Conservation (phyloP, 2,329 filamentous ascomycete species). For the Fusarium sp. region DNA sequence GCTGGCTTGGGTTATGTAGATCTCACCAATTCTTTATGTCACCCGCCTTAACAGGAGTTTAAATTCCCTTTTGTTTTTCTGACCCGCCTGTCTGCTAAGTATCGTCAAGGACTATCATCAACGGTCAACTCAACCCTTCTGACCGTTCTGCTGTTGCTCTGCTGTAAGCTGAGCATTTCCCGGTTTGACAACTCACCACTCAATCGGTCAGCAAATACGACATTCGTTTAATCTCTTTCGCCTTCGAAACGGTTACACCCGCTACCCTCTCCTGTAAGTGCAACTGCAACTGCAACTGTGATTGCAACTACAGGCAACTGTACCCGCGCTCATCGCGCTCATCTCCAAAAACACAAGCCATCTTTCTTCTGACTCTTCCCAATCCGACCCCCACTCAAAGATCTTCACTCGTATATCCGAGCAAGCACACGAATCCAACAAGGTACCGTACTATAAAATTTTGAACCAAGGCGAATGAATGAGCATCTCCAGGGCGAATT, state of each 20-base stretch:
- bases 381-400: slow-evolving; percentile 13
- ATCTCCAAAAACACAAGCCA: not conserved
- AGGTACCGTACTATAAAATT: slow-evolving; percentile 14
- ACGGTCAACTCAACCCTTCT: not conserved
- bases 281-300: slow-evolving; percentile 4
- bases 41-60: no score
- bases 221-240: slow-evolving; percentile 1
- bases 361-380: not conserved
- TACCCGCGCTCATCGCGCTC: slow-evolving; percentile 11
- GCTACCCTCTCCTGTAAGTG: slow-evolving; percentile 3
- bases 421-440: slow-evolving; percentile 22
- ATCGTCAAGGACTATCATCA: not conserved
- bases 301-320: slow-evolving; percentile 11
- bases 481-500: not conserved
- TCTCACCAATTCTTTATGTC: no score
- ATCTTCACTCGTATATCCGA: slow-evolving; percentile 30
- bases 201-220: slow-evolving; percentile 13
- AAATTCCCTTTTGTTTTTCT: no score
- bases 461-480: not conserved
- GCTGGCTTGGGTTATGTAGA: no score
- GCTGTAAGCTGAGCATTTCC: slow-evolving; percentile 15
- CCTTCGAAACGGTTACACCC: slow-evolving; percentile 20
- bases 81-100: no score
- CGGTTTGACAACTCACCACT: slow-evolving; percentile 28
- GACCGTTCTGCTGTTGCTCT: slow-evolving; percentile 2